phyloP scores from a whole-genome alignment of 768 basidiomycete species.

The Amanita fuliginea region DNA sequence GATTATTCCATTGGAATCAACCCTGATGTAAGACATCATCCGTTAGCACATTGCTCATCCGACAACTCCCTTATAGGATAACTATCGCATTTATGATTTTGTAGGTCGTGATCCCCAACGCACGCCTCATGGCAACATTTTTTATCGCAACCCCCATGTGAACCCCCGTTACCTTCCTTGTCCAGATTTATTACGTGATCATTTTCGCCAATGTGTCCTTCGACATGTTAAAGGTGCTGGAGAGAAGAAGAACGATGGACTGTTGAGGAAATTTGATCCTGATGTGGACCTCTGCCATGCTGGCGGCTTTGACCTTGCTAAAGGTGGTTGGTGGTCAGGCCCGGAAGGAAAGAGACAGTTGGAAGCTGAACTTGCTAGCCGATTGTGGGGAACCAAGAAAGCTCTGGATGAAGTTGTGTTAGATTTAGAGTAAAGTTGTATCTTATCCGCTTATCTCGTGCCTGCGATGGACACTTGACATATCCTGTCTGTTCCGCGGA shows the following conservation, averaged over 20 bases:
- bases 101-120: slow-evolving; percentile 9
- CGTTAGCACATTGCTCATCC: background rate
- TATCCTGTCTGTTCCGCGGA: too few species aligned
- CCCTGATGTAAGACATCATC: slow-evolving; percentile 10
- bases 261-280: slow-evolving; percentile 10
- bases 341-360: slow-evolving; percentile 11
- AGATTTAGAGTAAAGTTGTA: too few species aligned
- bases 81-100: slow-evolving; percentile 10
- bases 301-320: too few species aligned
- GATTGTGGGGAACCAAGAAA: slow-evolving; percentile 7
- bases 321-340: slow-evolving; percentile 11
- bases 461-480: too few species aligned
- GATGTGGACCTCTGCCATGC: slow-evolving; percentile 10
- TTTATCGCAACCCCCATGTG: slow-evolving; percentile 7
- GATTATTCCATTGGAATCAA: slow-evolving; percentile 11
- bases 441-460: too few species aligned
- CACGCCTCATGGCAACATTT: slow-evolving; percentile 9
- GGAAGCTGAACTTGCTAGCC: slow-evolving; percentile 12
- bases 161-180: slow-evolving; percentile 12
- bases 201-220: slow-evolving; percentile 14
- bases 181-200: slow-evolving; percentile 13
- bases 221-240: slow-evolving; percentile 11
- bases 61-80: slow-evolving; percentile 1
- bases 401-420: background rate
- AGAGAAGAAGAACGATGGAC: background rate